phyloP scores from a whole-genome alignment of 2,329 filamentous ascomycete species.

The Bipolaris zeicola region DNA sequence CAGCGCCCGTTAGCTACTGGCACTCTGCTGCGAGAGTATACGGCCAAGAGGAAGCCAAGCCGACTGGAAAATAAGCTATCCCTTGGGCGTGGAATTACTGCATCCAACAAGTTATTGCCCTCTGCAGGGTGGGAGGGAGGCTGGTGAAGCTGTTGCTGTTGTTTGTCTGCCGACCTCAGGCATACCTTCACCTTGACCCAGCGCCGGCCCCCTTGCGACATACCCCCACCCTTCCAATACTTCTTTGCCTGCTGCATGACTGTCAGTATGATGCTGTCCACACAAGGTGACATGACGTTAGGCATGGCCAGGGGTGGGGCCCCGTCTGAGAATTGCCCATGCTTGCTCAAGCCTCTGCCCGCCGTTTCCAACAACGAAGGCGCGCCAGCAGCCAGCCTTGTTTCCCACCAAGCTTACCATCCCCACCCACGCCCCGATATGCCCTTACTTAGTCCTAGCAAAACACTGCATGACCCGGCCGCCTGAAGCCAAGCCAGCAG shows the following conservation, averaged over 20 bases:
- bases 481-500: neutral
- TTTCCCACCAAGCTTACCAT: neutral
- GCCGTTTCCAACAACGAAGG: conserved; percentile 9
- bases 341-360: neutral
- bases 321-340: conserved; percentile 6
- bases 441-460: neutral
- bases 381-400: too few relatives aligned
- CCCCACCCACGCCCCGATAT: neutral
- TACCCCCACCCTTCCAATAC: conserved; percentile 12
- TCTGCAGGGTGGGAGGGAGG: too few relatives aligned
- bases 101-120: neutral
- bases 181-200: neutral
- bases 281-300: conserved; percentile 16
- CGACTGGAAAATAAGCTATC: neutral
- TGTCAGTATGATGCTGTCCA: neutral
- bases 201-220: conserved; percentile 5
- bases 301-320: conserved; percentile 1
- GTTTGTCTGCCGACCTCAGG: conserved; percentile 1
- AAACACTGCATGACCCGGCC: neutral
- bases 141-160: neutral
- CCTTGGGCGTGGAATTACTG: neutral
- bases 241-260: conserved; percentile 6
- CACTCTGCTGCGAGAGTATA: too few relatives aligned
- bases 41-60: neutral
- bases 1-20: neutral